Percentiles rank a stretch among this genome's conserved stretches.
phyloP scores from a whole-genome alignment of 805 yeast genomes.

The Wickerhamomyces mucosus region DNA sequence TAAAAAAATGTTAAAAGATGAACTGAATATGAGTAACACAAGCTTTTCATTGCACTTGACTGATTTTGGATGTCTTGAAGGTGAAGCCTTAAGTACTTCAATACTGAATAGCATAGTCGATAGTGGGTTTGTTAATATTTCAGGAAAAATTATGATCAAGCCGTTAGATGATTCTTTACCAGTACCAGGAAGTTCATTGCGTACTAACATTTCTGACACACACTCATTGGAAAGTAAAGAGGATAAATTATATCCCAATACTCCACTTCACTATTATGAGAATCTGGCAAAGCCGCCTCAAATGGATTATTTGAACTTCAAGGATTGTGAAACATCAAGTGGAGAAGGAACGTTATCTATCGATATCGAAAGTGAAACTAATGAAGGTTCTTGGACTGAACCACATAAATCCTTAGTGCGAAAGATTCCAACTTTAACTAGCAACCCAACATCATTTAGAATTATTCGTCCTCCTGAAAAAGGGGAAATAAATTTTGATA shows the following conservation, averaged over 20 bases:
- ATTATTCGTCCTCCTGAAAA: constrained; percentile 56
- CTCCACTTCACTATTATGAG: constrained; percentile 60
- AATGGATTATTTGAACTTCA: constrained; percentile 49
- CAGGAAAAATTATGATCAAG: constrained; percentile 24
- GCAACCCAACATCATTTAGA: constrained; percentile 41
- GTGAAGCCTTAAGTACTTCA: constrained; percentile 45
- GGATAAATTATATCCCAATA: constrained; percentile 42
- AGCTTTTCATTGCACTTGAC: constrained; percentile 46
- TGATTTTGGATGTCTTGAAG: constrained; percentile 54
- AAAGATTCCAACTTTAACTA: neutral
- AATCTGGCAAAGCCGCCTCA: constrained; percentile 26
- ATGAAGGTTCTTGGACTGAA: neutral
- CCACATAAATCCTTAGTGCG: neutral
- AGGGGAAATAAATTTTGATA: constrained; percentile 73
- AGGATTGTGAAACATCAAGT: constrained; percentile 11
- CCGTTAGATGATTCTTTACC: constrained; percentile 26
- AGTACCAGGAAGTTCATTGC: constrained; percentile 29
- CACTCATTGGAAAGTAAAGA: constrained; percentile 42
- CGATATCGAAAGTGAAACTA: neutral
- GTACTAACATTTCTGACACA: constrained; percentile 38
- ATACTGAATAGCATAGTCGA: constrained; percentile 29
- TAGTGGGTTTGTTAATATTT: constrained; percentile 23
- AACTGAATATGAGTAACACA: constrained; percentile 21
- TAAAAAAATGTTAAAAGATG: constrained; percentile 29
- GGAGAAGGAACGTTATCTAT: neutral